phyloP scores from a whole-genome alignment of 164 flowering plant species.

The Vitis riparia region DNA sequence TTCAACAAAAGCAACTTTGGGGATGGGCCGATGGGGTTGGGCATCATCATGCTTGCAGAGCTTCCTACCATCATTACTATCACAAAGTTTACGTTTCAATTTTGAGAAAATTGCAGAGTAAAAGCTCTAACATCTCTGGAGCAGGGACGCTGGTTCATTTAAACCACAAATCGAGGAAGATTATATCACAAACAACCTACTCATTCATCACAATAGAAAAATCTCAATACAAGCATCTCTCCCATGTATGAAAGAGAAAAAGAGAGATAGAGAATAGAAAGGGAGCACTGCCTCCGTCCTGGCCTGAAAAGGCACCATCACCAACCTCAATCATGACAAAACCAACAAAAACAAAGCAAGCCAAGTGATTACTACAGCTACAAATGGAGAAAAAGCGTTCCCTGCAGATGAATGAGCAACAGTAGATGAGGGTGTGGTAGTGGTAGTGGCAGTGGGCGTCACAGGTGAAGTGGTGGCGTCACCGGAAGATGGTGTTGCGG shows the following conservation, averaged over 20 bases:
- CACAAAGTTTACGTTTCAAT: too few species aligned
- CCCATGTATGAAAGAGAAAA: too few species aligned
- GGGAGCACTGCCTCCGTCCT: conserved; percentile 43
- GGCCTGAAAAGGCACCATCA: conserved; percentile 1
- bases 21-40: too few species aligned
- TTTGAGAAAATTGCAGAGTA: too few species aligned
- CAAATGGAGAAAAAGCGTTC: conserved; percentile 12
- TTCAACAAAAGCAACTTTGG: too few species aligned
- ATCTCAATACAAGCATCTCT: conserved; percentile 6
- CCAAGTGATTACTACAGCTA: conserved; percentile 7
- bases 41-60: too few species aligned
- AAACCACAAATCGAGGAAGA: too few species aligned
- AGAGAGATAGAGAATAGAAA: background rate
- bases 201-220: background rate
- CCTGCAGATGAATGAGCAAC: conserved; percentile 9
- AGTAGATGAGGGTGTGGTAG: background rate
- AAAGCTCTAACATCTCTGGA: too few species aligned
- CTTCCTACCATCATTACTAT: too few species aligned
- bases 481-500: conserved; percentile 6
- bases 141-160: too few species aligned
- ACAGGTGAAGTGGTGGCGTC: background rate
- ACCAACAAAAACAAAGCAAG: conserved; percentile 11
- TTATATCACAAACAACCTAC: background rate
- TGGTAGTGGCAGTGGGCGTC: background rate
- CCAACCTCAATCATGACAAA: conserved; percentile 4